Evolutionary conservation across 768 basidiomycete species (phyloP).

Genomic region (Mrakia hoshinonis): DNA sequence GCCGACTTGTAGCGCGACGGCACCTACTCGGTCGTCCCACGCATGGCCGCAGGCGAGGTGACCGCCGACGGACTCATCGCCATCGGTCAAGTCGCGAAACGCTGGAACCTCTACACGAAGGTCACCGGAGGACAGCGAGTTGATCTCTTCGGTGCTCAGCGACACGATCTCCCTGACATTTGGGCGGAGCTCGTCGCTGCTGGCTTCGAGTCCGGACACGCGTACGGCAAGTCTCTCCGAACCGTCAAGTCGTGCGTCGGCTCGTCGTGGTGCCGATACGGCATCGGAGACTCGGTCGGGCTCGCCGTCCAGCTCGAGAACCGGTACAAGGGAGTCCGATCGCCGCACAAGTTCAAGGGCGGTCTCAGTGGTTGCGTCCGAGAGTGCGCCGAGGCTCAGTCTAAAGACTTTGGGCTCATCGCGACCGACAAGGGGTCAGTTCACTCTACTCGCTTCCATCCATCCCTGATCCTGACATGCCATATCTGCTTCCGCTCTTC

Average conservation of each 20-base stretch:
- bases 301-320: conserved; percentile 64
- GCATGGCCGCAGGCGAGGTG: conserved; percentile 62
- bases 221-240: conserved; percentile 60
- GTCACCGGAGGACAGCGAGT: conserved; percentile 50
- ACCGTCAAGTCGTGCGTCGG: conserved; percentile 72
- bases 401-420: conserved; percentile 65
- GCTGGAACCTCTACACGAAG: conserved; percentile 60
- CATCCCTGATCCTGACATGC: too few species aligned
- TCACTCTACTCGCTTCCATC: too few species aligned
- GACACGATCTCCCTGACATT: conserved; percentile 60
- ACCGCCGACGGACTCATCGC: conserved; percentile 59
- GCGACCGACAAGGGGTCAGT: conserved; percentile 71
- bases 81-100: conserved; percentile 58
- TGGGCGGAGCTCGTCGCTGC: conserved; percentile 55
- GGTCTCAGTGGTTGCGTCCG: conserved; percentile 66
- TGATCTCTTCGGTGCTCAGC: conserved; percentile 62
- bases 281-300: conserved; percentile 65
- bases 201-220: conserved; percentile 69
- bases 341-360: conserved; percentile 50
- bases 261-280: conserved; percentile 56
- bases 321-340: conserved; percentile 56
- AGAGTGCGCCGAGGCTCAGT: conserved; percentile 66
- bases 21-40: conserved; percentile 63
- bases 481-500: too few species aligned
- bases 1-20: too few species aligned